These are phyloP conservation scores for Globisporangium lucens DNA, from an alignment of 352 stramenopile species.

Conservation along the genomic window DNA sequence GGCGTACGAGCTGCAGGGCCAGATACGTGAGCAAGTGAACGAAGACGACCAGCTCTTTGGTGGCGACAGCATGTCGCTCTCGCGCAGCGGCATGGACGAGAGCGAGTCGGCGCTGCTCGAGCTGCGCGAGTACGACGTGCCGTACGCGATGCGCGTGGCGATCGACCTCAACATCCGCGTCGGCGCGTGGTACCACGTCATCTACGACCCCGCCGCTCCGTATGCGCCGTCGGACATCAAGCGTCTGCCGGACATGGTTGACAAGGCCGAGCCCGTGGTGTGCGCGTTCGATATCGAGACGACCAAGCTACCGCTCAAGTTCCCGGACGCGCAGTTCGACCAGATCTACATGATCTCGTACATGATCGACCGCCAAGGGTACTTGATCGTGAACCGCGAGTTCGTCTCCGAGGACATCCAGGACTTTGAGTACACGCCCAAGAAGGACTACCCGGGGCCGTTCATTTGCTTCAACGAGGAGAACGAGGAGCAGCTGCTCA, in stretches of 20 bases:
- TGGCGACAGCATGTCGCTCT: constrained; percentile 14
- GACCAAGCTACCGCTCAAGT: constrained; percentile 98
- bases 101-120: constrained; percentile 83
- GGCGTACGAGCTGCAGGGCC: constrained; percentile 67
- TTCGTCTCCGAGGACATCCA: constrained; percentile 97
- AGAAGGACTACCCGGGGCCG: constrained; percentile 84
- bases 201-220: constrained; percentile 60
- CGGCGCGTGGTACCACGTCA: constrained; percentile 96
- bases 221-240: constrained; percentile 51
- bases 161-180: constrained; percentile 97
- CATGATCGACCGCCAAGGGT: constrained; percentile 96
- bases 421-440: constrained; percentile 99
- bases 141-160: constrained; percentile 94
- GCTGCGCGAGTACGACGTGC: constrained; percentile 98
- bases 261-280: constrained; percentile 93
- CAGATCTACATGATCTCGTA: constrained; percentile 98
- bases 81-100: constrained; percentile 37
- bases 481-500: constrained; percentile 79
- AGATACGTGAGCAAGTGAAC: constrained; percentile 30
- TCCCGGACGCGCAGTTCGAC: constrained; percentile 95
- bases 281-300: constrained; percentile 99
- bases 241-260: constrained; percentile 83
- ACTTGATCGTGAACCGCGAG: constrained; percentile 96
- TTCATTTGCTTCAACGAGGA: constrained; percentile 98
- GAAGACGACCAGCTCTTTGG: constrained; percentile 45